These are phyloP conservation scores for Russula virescens DNA, from an alignment of 768 basidiomycete genomes.

Conservation along the genomic window DNA sequence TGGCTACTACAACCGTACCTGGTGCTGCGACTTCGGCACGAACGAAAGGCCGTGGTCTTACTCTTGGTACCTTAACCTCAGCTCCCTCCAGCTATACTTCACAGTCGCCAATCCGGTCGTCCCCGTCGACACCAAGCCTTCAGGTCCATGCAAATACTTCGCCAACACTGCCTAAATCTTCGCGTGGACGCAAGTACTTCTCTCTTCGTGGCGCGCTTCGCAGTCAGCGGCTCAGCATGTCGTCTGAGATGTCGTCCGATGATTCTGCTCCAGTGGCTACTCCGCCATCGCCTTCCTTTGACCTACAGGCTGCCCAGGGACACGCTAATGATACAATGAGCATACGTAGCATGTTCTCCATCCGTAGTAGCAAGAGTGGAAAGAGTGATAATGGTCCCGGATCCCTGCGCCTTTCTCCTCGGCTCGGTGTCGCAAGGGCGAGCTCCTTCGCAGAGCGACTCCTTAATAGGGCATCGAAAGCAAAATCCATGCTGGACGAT, in stretches of 20 bases:
- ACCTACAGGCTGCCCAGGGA: slow-evolving; percentile 16
- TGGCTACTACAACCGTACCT: slow-evolving; percentile 3
- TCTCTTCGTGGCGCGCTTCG: slow-evolving; percentile 41
- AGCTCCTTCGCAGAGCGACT: slow-evolving; percentile 23
- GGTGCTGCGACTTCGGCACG: slow-evolving; percentile 14
- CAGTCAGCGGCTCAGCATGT: slow-evolving; percentile 51
- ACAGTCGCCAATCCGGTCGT: slow-evolving; percentile 11
- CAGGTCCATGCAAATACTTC: slow-evolving; percentile 27
- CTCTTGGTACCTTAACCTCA: slow-evolving; percentile 1
- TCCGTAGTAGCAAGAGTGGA: slow-evolving; percentile 20
- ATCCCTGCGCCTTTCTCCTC: slow-evolving; percentile 23
- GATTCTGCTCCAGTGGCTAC: slow-evolving; percentile 58
- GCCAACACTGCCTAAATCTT: slow-evolving; percentile 45
- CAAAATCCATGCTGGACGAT: slow-evolving; percentile 23
- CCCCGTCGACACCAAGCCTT: slow-evolving; percentile 18
- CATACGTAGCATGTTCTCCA: slow-evolving; percentile 22
- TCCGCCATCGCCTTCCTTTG: slow-evolving; percentile 42
- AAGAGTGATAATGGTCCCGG: slow-evolving; percentile 12
- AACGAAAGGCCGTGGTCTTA: slow-evolving; percentile 16
- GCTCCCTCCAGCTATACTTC: background rate
- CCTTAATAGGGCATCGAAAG: slow-evolving; percentile 21
- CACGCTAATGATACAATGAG: slow-evolving; percentile 27
- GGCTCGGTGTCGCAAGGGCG: slow-evolving; percentile 22
- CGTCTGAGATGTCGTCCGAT: slow-evolving; percentile 61
- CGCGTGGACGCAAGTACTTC: slow-evolving; percentile 21